Percentiles rank a stretch among this genome's conserved stretches.
Conservation (phyloP, 345 rosid species). For the Gossypioides kirkii region DNA sequence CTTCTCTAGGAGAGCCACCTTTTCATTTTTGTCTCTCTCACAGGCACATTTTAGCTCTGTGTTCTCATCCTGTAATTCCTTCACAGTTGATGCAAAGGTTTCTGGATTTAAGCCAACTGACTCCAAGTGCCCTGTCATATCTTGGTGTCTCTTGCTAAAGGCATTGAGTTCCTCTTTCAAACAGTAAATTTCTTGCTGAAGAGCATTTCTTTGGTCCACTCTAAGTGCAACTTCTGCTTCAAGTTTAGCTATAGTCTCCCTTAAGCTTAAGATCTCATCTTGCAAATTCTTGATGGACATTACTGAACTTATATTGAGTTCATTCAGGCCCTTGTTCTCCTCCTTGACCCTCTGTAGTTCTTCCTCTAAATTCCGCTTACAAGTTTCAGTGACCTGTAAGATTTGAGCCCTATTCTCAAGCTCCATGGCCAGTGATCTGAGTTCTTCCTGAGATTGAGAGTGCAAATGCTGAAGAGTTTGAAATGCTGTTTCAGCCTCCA, state of each 20-base stretch:
- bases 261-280: slow-evolving; percentile 57
- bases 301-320: slow-evolving; percentile 66
- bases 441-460: slow-evolving; percentile 93
- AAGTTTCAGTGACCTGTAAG: slow-evolving; percentile 59
- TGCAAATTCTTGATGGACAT: slow-evolving; percentile 57
- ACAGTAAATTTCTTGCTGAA: slow-evolving; percentile 95
- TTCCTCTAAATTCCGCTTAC: slow-evolving; percentile 45
- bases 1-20: slow-evolving; percentile 52
- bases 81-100: slow-evolving; percentile 55
- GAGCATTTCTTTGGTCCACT: slow-evolving; percentile 85
- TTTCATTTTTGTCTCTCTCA: slow-evolving; percentile 53
- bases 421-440: slow-evolving; percentile 61
- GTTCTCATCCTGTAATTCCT: slow-evolving; percentile 62
- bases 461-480: slow-evolving; percentile 91
- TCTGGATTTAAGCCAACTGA: slow-evolving; percentile 60
- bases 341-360: slow-evolving; percentile 52
- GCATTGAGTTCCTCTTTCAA: slow-evolving; percentile 86
- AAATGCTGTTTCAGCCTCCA: slow-evolving; percentile 97
- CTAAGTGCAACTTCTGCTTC: slow-evolving; percentile 86
- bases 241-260: slow-evolving; percentile 69
- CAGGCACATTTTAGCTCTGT: slow-evolving; percentile 40
- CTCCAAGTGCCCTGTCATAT: slow-evolving; percentile 62
- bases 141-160: slow-evolving; percentile 57
- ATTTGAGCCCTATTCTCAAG: slow-evolving; percentile 53
- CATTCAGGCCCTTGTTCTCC: slow-evolving; percentile 58